Percentiles rank a stretch among this genome's conserved stretches.
Evolutionary conservation across 2,329 filamentous ascomycete genomes (phyloP).

Genomic region (Nemania sp.): DNA sequence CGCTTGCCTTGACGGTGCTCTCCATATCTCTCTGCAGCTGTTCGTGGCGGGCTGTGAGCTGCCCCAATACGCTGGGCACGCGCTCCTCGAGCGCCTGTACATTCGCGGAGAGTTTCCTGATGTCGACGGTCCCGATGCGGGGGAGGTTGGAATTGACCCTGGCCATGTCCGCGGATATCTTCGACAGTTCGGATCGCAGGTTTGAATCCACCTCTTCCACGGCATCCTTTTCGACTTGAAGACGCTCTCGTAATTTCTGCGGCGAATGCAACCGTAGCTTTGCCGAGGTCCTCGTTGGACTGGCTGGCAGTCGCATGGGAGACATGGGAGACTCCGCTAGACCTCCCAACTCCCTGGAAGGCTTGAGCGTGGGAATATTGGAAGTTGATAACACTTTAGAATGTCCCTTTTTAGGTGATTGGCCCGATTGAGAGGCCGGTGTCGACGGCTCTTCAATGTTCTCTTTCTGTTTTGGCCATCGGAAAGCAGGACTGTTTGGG

Average conservation of each 20-base stretch:
- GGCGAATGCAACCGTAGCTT: slow-evolving; percentile 72
- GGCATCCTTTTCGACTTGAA: slow-evolving; percentile 79
- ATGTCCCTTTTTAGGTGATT: slow-evolving; percentile 43
- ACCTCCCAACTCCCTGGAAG: slow-evolving; percentile 43
- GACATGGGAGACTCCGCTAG: slow-evolving; percentile 35
- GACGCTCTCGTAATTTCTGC: slow-evolving; percentile 79
- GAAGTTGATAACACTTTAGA: slow-evolving; percentile 57
- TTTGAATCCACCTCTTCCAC: slow-evolving; percentile 71
- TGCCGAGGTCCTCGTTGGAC: slow-evolving; percentile 48
- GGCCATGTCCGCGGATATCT: slow-evolving; percentile 81
- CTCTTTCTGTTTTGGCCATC: slow-evolving; percentile 55
- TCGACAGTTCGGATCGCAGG: slow-evolving; percentile 75
- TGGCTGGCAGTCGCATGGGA: slow-evolving; percentile 41
- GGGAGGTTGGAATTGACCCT: slow-evolving; percentile 52
- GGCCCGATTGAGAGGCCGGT: slow-evolving; percentile 24
- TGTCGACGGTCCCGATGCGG: slow-evolving; percentile 46
- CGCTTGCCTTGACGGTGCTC: slow-evolving; percentile 70
- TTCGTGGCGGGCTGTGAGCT: slow-evolving; percentile 64
- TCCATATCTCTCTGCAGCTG: slow-evolving; percentile 73
- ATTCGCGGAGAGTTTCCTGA: slow-evolving; percentile 58
- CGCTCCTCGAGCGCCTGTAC: slow-evolving; percentile 70
- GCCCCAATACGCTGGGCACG: slow-evolving; percentile 62
- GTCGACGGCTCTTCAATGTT: slow-evolving; percentile 43
- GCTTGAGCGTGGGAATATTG: slow-evolving; percentile 58
- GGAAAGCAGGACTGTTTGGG: slow-evolving; percentile 37